phyloP scores from a whole-genome alignment of 345 rosid genomes.

The Excoecaria agallocha region DNA sequence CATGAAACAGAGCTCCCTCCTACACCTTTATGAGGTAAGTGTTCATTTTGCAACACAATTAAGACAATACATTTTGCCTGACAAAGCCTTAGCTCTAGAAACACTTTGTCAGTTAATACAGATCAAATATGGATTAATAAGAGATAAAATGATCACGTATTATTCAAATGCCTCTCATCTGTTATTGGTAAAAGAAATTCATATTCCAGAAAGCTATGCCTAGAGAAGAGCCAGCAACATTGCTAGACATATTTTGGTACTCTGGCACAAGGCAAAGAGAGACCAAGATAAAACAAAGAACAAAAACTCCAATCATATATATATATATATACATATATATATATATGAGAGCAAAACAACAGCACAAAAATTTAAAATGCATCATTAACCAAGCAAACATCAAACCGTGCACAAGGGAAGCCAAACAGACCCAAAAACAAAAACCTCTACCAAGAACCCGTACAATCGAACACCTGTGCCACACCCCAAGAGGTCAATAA shows the following conservation, averaged over 20 bases:
- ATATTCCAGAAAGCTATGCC: background rate
- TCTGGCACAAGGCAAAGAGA: background rate
- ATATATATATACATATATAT: too few relatives aligned
- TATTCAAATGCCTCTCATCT: background rate
- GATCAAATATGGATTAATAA: too few relatives aligned
- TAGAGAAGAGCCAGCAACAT: background rate
- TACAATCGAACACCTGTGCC: background rate
- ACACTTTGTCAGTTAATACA: too few relatives aligned
- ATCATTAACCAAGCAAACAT: background rate
- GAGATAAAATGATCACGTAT: background rate
- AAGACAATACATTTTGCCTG: too few relatives aligned
- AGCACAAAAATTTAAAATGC: background rate
- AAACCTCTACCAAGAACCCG: background rate
- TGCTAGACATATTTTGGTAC: background rate
- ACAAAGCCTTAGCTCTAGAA: too few relatives aligned
- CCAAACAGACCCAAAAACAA: background rate
- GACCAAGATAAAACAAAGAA: background rate
- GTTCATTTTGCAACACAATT: too few relatives aligned
- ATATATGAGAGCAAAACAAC: too few relatives aligned
- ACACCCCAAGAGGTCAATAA: background rate
- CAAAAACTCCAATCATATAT: background rate
- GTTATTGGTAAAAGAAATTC: background rate
- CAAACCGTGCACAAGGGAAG: background rate
- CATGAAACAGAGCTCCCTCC: too few relatives aligned
- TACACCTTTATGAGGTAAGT: too few relatives aligned